Base-by-base conservation (phyloP, 2,329 filamentous ascomycete species). In the Diaporthe aspalathi region DNA sequence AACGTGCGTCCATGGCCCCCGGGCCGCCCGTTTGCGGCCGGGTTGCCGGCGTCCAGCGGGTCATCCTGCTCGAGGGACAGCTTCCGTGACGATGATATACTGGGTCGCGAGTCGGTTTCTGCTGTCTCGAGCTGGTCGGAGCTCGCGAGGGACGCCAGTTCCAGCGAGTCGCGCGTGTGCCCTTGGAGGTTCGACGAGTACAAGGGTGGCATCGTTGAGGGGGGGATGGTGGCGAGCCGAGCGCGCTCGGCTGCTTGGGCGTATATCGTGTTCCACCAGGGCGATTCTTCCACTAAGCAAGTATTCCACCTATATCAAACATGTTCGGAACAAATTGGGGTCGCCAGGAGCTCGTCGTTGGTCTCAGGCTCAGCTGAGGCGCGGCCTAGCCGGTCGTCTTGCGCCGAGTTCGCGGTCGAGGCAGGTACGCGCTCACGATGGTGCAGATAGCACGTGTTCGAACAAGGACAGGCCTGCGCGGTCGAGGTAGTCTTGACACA, bases 111-210 rank as follows among this genome's bases (percentile, higher is more conserved):
- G 50, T 92, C 89, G 20, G 92, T 93, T n/a, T 88, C 84, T 60
- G 84, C 87, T 22, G 88, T 89, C 74, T 87, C 88, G 62, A 84
- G 86, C 67, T 87, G 89, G 76, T 92, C 94, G 47, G 93, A 95
- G 73, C 94, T 97, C 72, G 95, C 96, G 74, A 99, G 90, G 67
- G 95, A 98, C 73, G 95, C 96, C 71, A 99, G 92, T 85, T 99
- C 96, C 78, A 99, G 90, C 57, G 95, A 98, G 87, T 99, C 96
- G 84, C 96, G 93, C 73, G 90, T 81, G 74, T 84, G 82, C 74
- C 83, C 80, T 74, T 83, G 83, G 70, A 84, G 80, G 76, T 80
- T 82, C 74, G 82, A 80, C 72, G 78, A 81, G 79, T 86, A 87
- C 75, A 81, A 80, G 72, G 79, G 77, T 74, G 82, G 79, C 81